phyloP scores from a whole-genome alignment of 2,329 filamentous ascomycete species.

The Calcarisporium arbuscula region DNA sequence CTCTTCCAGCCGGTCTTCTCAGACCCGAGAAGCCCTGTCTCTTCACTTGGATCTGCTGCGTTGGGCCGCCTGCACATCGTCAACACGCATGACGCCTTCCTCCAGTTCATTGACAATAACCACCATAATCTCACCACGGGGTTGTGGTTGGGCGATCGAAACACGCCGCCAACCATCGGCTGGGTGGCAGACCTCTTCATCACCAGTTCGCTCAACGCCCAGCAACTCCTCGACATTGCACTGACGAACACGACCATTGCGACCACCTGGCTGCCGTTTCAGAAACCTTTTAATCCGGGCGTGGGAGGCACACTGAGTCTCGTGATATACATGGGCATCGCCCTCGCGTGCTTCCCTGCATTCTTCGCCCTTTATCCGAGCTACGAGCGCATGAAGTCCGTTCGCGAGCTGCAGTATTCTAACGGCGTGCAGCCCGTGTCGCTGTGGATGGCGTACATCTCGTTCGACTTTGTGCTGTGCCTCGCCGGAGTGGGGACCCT shows the following conservation, averaged over 20 bases:
- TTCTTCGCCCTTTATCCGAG: constrained; percentile 89
- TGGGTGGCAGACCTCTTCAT: constrained; percentile 61
- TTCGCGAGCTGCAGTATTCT: constrained; percentile 82
- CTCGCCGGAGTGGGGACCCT: constrained; percentile 58
- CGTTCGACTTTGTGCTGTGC: constrained; percentile 74
- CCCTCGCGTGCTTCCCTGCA: constrained; percentile 70
- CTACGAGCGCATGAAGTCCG: constrained; percentile 70
- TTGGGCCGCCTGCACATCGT: constrained; percentile 43
- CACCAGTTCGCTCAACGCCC: constrained; percentile 52
- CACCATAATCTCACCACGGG: constrained; percentile 68
- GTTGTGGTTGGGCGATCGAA: constrained; percentile 64
- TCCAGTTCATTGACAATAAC: constrained; percentile 53
- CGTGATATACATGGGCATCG: constrained; percentile 74
- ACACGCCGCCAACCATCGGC: constrained; percentile 57
- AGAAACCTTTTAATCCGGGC: constrained; percentile 61
- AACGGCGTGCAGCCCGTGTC: constrained; percentile 80
- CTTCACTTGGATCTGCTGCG: constrained; percentile 12
- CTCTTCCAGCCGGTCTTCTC: constrained; percentile 37
- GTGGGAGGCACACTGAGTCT: constrained; percentile 72
- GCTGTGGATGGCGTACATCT: constrained; percentile 76
- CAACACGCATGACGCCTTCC: constrained; percentile 62
- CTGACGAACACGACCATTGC: constrained; percentile 62
- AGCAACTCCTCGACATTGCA: constrained; percentile 61
- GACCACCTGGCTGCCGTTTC: constrained; percentile 69
- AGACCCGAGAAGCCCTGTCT: constrained; percentile 14